Evolutionary conservation across 2,329 filamentous ascomycete species (phyloP), one percentile per base, ranked within the genome.

Genomic region (Calonectria naviculata): DNA sequence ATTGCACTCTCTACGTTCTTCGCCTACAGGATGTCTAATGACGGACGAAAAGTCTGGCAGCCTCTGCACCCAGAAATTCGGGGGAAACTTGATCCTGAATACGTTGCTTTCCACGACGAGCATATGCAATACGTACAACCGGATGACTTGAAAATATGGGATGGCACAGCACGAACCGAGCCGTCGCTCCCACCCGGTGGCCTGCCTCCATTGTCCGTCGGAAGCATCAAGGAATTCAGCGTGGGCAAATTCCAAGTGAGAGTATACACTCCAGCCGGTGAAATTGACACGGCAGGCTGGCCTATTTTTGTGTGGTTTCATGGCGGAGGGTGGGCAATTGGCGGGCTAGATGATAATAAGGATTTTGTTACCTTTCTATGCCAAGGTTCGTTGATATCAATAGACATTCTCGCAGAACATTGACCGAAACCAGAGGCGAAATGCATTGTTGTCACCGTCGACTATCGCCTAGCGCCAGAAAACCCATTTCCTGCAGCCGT

Each of bases 241-340:
- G 47, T 81, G 3, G 73, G 65, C 2, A 67, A 61, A 4, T 79
- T 80, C 46, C 70, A 73, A 8, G 64, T 78, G 1, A 72, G 81
- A 9, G 72, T 80, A 5, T 83, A 80, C 47, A 73, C 67, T 0
- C 81, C 81, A 4, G 65, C 66, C 3, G 71, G 73, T 1, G 36
- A 71, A 1, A 36, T 69, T 8, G 74, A 76, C 1, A 34, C 31
- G 0, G 28, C 34, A 0, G 80, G 77, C 1, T 83, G 80, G 81
- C 81, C 82, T 1, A 68, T 75, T 3, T 73, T 82, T 15, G 47
- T 83, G 3, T 83, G 81, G 82, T 80, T 78, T 34, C 81, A 83
- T 46, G 82, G 82, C 34, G 82, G 82, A 15, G 81, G 82, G 2
- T 83, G 81, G 80, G 81, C 79, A 9, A 77, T 82, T 44, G 82